phyloP scores from a whole-genome alignment of 768 basidiomycete genomes.

The Panus rudis region DNA sequence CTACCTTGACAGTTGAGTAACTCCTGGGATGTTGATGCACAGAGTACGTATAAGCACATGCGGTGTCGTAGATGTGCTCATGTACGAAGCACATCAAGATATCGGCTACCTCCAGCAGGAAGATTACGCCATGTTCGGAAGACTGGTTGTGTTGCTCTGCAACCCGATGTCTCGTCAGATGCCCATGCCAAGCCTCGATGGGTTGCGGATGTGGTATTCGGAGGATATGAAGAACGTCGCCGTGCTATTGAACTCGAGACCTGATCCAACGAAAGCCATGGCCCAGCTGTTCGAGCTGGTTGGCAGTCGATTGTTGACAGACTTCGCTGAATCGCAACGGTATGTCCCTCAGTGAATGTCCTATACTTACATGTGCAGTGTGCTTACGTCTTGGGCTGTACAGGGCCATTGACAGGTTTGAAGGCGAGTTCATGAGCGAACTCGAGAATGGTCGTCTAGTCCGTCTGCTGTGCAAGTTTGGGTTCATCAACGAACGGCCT shows the following conservation, averaged over 20 bases:
- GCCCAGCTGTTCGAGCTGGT: constrained; percentile 79
- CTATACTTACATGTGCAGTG: constrained; percentile 1
- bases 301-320: constrained; percentile 59
- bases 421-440: constrained; percentile 79
- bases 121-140: constrained; percentile 81
- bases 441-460: constrained; percentile 92
- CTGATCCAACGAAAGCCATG: constrained; percentile 61
- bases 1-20: too few relatives aligned
- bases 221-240: constrained; percentile 77
- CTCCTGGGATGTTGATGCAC: background rate
- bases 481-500: constrained; percentile 98
- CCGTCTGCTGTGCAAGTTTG: constrained; percentile 85
- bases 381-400: background rate
- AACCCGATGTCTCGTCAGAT: too few relatives aligned
- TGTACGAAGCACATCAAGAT: constrained; percentile 58
- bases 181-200: too few relatives aligned
- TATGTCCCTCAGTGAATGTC: constrained; percentile 27
- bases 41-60: constrained; percentile 85
- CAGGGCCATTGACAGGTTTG: constrained; percentile 77
- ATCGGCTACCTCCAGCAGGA: constrained; percentile 69
- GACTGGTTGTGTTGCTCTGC: constrained; percentile 73
- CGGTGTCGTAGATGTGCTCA: constrained; percentile 80
- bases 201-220: constrained; percentile 70
- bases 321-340: constrained; percentile 82
- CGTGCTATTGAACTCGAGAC: constrained; percentile 71